Percentiles rank a stretch among this genome's conserved stretches.
Conservation (phyloP, 2,329 filamentous ascomycete species). For the Lecanicillium sp. region DNA sequence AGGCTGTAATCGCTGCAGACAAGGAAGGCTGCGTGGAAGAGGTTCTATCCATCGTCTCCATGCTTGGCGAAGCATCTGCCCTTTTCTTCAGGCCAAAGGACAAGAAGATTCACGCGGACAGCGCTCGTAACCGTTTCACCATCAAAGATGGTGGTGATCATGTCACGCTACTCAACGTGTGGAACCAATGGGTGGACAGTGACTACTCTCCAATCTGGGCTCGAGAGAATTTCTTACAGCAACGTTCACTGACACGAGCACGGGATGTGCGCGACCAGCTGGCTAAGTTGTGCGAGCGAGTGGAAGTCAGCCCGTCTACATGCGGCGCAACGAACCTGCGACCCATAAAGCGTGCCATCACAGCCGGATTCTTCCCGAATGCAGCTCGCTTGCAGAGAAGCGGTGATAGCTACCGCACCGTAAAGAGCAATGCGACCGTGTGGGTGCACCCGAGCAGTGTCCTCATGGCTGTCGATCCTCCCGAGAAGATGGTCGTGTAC, state of each 20-base stretch:
- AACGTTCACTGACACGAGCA: conserved; percentile 79
- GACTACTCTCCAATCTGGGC: conserved; percentile 86
- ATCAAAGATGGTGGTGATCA: conserved; percentile 89
- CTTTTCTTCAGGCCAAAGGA: conserved; percentile 95
- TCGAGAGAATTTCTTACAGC: conserved; percentile 88
- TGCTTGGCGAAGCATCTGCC: conserved; percentile 81
- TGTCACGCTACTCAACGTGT: conserved; percentile 81
- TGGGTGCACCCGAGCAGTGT: conserved; percentile 88
- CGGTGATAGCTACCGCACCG: conserved; percentile 81
- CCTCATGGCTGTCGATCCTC: conserved; percentile 69
- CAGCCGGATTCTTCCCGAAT: conserved; percentile 90
- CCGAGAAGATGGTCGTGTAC: conserved; percentile 76
- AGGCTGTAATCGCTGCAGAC: conserved; percentile 80
- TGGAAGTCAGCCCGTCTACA: conserved; percentile 69
- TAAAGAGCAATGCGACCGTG: conserved; percentile 84
- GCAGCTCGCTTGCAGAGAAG: conserved; percentile 75
- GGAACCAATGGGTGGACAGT: conserved; percentile 89
- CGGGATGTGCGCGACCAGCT: conserved; percentile 91
- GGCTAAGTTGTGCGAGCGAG: conserved; percentile 82
- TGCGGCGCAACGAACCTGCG: conserved; percentile 61
- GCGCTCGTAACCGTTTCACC: conserved; percentile 80
- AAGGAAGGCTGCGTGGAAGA: conserved; percentile 92
- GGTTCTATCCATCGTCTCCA: conserved; percentile 85
- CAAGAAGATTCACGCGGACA: conserved; percentile 94
- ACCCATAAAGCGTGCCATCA: conserved; percentile 81